Evolutionary conservation across 352 stramenopile species (phyloP).

Genomic region (Phytopythium mirpurense): DNA sequence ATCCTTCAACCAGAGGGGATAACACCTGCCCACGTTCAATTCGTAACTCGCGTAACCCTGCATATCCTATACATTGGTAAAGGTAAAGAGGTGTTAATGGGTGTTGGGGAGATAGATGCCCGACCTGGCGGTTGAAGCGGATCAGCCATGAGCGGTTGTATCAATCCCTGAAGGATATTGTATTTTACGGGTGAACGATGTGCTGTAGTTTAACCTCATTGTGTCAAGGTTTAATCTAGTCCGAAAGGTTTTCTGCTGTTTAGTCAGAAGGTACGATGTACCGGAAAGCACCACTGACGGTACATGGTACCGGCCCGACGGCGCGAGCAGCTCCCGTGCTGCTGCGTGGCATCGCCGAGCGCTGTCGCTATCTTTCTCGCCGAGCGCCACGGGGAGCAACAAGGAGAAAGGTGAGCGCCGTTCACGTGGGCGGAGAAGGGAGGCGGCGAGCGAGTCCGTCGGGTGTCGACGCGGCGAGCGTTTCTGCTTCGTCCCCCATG

Average conservation of each 20-base stretch:
- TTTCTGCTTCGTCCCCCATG: background rate
- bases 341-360: background rate
- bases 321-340: background rate
- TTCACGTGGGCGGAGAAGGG: background rate
- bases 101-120: background rate
- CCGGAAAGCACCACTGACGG: background rate
- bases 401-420: background rate
- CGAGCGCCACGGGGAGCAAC: background rate
- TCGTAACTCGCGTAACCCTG: background rate
- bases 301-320: background rate
- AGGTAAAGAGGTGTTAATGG: background rate
- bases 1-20: background rate
- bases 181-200: background rate
- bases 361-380: conserved; percentile 4
- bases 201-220: background rate
- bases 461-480: background rate
- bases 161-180: too few relatives aligned
- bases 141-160: background rate
- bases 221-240: background rate
- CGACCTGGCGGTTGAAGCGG: background rate
- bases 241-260: background rate
- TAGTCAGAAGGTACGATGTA: background rate
- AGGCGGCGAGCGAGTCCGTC: background rate
- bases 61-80: background rate
- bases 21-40: too few relatives aligned